Evolutionary conservation across 768 basidiomycete species (phyloP), one percentile per base, ranked within the genome.

Genomic region (Crucibulum laeve): DNA sequence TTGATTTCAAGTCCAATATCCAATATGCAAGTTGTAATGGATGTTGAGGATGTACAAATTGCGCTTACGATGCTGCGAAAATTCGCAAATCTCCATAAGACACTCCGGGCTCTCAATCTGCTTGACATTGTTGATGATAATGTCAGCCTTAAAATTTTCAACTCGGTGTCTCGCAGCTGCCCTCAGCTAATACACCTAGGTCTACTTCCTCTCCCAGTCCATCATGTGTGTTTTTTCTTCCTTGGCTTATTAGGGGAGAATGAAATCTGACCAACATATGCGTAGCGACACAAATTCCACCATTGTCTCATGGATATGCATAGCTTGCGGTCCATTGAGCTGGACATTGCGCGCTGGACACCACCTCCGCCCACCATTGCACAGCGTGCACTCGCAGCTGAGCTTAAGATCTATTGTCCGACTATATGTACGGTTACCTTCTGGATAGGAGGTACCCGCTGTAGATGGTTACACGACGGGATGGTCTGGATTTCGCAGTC

Each of bases 11-110:
- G 64, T 34, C 60, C 69, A 1, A 61, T 79, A 46, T 68, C 66
- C 0, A 67, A 77, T 43, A 36, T 81, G 5, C 78, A 76, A 45
- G 53, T 76, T 34, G 40, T 47, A 5, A 47, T 74, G n/a, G 71
- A 73, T 43, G 59, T 61, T 19, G 68, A 69, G 21, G 53, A 61
- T 19, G 55, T 56, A 32, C 49, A 46, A 4, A 56, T 64, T 36
- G 19, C 66, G 11, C 47, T 66, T 41, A 40, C 51, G 0, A 57
- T 69, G 48, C 44, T 73, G 22, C 55, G 60, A 13, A 60, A 55
- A 25, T 57, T 74, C 6, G 48, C 39, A 4, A 19, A 33, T 4
- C 47, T 56, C 0, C 48, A 43, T 15, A 55, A 57, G 33, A 64
- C 60, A 0, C 43, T 70, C 7, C 50, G 55, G 0, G 50, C 51